phyloP scores from a whole-genome alignment of 2,329 filamentous ascomycete species.

The Pseudonectria buxi region DNA sequence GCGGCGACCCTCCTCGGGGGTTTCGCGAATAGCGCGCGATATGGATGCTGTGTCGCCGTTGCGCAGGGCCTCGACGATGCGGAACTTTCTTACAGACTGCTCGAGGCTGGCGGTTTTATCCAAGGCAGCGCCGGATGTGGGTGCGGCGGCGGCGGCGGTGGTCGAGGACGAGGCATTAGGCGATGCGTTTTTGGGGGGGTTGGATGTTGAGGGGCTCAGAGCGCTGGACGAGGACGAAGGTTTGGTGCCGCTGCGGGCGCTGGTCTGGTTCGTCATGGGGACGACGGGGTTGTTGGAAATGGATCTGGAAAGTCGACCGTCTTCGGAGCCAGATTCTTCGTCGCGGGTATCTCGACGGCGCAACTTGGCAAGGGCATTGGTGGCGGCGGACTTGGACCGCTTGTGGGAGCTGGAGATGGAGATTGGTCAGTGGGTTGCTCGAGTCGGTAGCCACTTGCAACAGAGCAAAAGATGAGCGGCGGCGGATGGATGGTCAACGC shows the following conservation, averaged over 20 bases:
- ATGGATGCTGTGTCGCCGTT: constrained; percentile 89
- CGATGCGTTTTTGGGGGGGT: no score
- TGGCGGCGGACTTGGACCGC: constrained; percentile 46
- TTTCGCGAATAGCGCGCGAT: constrained; percentile 73
- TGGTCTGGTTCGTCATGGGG: constrained; percentile 30
- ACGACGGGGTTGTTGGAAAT: constrained; percentile 25
- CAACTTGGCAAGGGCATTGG: constrained; percentile 43
- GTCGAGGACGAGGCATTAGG: neutral
- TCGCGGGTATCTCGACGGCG: constrained; percentile 44
- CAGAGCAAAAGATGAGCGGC: no score
- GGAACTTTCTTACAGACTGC: constrained; percentile 89
- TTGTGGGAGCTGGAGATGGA: constrained; percentile 34
- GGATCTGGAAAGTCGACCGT: constrained; percentile 36
- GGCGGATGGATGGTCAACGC: no score
- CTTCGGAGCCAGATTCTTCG: constrained; percentile 48
- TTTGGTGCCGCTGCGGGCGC: constrained; percentile 36
- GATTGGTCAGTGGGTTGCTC: constrained; percentile 24
- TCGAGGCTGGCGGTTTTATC: constrained; percentile 61
- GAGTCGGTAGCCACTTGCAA: no score
- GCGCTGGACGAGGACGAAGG: constrained; percentile 38
- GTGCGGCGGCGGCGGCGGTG: constrained; percentile 17
- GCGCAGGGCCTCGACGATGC: constrained; percentile 85
- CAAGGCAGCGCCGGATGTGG: constrained; percentile 26
- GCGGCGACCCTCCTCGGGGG: constrained; percentile 44
- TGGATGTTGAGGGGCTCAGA: constrained; percentile 36